phyloP scores from a whole-genome alignment of 495 filamentous ascomycete genomes.

The Pyrenopolyporus hunteri region DNA sequence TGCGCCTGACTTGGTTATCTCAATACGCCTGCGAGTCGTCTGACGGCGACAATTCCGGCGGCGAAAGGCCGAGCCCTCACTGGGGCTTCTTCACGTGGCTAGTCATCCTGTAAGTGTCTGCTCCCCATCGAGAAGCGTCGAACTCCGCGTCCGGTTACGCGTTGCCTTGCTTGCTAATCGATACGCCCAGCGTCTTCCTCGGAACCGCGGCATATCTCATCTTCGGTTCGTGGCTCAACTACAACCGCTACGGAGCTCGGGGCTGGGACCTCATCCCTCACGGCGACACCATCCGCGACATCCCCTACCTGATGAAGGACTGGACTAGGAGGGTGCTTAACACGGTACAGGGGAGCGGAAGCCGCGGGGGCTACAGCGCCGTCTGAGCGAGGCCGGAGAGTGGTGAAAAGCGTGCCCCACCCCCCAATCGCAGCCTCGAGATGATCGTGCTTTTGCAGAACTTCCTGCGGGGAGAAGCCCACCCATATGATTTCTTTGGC shows the following conservation, averaged over 20 bases:
- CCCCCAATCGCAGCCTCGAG: not conserved
- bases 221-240: conserved; percentile 98
- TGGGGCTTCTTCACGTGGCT: conserved; percentile 99
- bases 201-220: conserved; percentile 89
- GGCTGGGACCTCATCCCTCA: conserved; percentile 97
- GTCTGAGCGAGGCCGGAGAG: conserved; percentile 61
- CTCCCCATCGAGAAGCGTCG: not conserved
- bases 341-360: conserved; percentile 78
- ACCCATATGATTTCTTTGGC: conserved; percentile 8
- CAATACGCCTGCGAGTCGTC: conserved; percentile 78
- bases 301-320: conserved; percentile 92
- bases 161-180: conserved; percentile 7
- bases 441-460: not conserved
- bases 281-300: conserved; percentile 86
- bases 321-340: conserved; percentile 79
- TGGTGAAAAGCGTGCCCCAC: not conserved
- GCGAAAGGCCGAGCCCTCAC: conserved; percentile 43
- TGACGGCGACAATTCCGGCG: conserved; percentile 52
- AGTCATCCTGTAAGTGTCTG: conserved; percentile 82
- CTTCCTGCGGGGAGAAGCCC: not conserved
- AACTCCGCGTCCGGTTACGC: not conserved
- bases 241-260: conserved; percentile 92
- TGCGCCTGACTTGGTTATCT: conserved; percentile 83
- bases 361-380: conserved; percentile 90
- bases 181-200: conserved; percentile 74